Evolutionary conservation across 2,329 filamentous ascomycete species (phyloP).

Genomic region (Ceratocystis papillata): DNA sequence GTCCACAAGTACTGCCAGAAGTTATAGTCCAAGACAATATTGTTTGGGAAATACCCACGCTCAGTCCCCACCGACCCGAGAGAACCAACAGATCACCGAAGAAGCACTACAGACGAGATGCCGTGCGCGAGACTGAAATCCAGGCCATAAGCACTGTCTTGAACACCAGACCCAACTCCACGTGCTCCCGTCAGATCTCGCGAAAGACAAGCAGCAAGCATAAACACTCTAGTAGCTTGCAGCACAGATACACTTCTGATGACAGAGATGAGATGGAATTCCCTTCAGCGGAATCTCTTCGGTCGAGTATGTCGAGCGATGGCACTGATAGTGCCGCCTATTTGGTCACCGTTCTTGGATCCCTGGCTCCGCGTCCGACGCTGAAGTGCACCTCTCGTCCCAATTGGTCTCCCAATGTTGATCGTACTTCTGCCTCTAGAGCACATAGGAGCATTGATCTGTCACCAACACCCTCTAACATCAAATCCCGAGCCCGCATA

Average conservation of each 20-base stretch:
- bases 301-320: constrained; percentile 63
- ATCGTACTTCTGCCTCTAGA: constrained; percentile 38
- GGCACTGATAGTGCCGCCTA: constrained; percentile 62
- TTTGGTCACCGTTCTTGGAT: constrained; percentile 66
- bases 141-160: constrained; percentile 66
- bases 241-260: constrained; percentile 39
- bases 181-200: constrained; percentile 46
- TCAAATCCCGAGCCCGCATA: constrained; percentile 52
- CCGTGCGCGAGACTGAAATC: constrained; percentile 75
- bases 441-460: constrained; percentile 39
- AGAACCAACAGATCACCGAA: constrained; percentile 17
- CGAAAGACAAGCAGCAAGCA: constrained; percentile 48
- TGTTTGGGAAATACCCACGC: constrained; percentile 23
- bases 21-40: background rate
- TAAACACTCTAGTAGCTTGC: constrained; percentile 40
- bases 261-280: constrained; percentile 46
- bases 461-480: constrained; percentile 50
- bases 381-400: constrained; percentile 62
- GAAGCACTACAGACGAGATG: constrained; percentile 37
- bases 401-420: constrained; percentile 41
- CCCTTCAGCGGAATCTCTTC: constrained; percentile 61
- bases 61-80: constrained; percentile 21
- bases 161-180: constrained; percentile 45
- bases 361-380: constrained; percentile 76
- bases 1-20: constrained; percentile 30